Conservation (phyloP, 805 yeast species). For the Scheffersomyces coipomensis region DNA sequence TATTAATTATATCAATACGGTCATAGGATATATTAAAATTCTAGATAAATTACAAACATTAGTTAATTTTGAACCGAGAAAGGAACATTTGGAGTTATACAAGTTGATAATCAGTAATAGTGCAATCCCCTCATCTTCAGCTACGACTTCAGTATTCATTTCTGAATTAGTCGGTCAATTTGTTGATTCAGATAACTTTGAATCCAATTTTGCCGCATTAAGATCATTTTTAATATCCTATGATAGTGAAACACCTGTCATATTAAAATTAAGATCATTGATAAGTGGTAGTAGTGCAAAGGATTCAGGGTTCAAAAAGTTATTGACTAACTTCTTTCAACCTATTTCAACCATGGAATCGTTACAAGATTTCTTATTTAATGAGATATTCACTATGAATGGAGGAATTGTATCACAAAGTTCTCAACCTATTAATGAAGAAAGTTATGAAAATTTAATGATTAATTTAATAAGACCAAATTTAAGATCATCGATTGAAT, state of each 20-base stretch:
- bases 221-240: not conserved
- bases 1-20: slow-evolving; percentile 2
- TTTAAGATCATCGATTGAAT: slow-evolving; percentile 28
- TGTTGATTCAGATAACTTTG: not conserved
- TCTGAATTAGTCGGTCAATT: not conserved
- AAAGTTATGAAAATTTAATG: slow-evolving; percentile 38
- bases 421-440: slow-evolving; percentile 21
- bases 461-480: slow-evolving; percentile 36
- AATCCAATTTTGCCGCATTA: not conserved
- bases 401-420: slow-evolving; percentile 14
- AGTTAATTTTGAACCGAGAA: slow-evolving; percentile 3
- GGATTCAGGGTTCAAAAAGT: not conserved
- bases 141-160: not conserved
- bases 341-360: slow-evolving; percentile 1
- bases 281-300: not conserved
- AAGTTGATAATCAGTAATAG: slow-evolving; percentile 27
- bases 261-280: not conserved
- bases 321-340: not conserved
- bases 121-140: too few relatives aligned
- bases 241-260: not conserved
- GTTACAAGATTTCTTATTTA: slow-evolving; percentile 26
- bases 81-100: slow-evolving; percentile 30
- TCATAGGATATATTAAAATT: slow-evolving; percentile 24
- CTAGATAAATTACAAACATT: slow-evolving; percentile 15
- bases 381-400: slow-evolving; percentile 30